Evolutionary conservation across 805 yeast genomes (phyloP).

Genomic region (Ogataea dorogensis): DNA sequence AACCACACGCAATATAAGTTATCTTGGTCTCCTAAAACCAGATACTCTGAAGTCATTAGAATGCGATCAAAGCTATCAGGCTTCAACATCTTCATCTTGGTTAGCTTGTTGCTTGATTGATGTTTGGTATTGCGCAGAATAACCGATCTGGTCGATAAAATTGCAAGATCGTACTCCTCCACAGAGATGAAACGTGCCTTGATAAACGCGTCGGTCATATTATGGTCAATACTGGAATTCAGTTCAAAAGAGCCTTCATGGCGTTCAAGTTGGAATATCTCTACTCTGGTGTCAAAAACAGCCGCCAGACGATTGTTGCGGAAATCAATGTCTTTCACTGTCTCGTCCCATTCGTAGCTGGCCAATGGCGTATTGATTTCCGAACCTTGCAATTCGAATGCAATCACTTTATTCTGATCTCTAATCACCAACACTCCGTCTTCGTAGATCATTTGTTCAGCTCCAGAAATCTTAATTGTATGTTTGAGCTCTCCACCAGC

Average conservation of each 20-base stretch:
- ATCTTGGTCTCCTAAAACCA: constrained; percentile 1
- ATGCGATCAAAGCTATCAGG: constrained; percentile 2
- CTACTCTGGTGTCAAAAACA: constrained; percentile 18
- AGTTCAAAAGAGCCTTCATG: constrained; percentile 15
- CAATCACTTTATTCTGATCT: constrained; percentile 14
- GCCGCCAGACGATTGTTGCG: constrained; percentile 19
- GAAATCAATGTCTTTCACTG: constrained; percentile 20
- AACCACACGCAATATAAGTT: constrained; percentile 6
- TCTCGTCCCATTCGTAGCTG: constrained; percentile 14
- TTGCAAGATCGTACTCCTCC: constrained; percentile 21
- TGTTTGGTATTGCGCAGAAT: constrained; percentile 19
- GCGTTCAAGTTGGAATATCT: constrained; percentile 17
- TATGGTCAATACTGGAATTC: constrained; percentile 16
- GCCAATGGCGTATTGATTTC: constrained; percentile 8
- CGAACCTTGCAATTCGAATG: constrained; percentile 10
- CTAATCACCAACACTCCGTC: constrained; percentile 17
- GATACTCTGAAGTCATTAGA: constrained; percentile 7
- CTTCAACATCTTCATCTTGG: constrained; percentile 4
- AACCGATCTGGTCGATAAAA: constrained; percentile 25
- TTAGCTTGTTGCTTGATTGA: constrained; percentile 4
- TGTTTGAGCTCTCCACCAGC: constrained; percentile 8
- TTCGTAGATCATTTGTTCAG: constrained; percentile 19
- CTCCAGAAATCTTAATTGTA: constrained; percentile 13
- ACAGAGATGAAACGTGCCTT: constrained; percentile 21
- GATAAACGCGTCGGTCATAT: constrained; percentile 17